A percentile compares a stretch with the other conserved stretches of the same genome.
phyloP scores from a whole-genome alignment of 1,284 basidiomycete genomes.

The Mycena sp. region DNA sequence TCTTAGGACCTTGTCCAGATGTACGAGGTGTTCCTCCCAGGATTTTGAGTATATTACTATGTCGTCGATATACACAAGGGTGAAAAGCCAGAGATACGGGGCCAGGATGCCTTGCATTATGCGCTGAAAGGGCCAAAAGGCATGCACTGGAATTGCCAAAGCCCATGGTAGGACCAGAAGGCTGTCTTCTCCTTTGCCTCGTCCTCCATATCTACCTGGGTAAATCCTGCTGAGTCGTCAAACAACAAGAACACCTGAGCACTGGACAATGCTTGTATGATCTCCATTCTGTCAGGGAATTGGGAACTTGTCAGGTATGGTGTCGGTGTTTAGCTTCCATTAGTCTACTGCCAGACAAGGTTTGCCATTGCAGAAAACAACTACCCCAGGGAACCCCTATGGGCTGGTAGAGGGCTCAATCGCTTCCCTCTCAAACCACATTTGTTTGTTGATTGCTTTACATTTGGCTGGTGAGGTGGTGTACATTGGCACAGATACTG shows the following conservation, averaged over 20 bases:
- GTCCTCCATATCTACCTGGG: slow-evolving; percentile 44
- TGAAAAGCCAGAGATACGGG: slow-evolving; percentile 49
- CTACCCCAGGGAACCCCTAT: slow-evolving; percentile 32
- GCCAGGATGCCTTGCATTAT: slow-evolving; percentile 50
- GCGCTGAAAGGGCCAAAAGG: slow-evolving; percentile 54
- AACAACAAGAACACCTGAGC: slow-evolving; percentile 44
- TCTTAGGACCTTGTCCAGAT: slow-evolving; percentile 41
- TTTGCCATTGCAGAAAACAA: not conserved
- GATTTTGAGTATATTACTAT: slow-evolving; percentile 46
- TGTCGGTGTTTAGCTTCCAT: slow-evolving; percentile 44
- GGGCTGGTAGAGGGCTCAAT: slow-evolving; percentile 46
- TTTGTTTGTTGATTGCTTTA: slow-evolving; percentile 41
- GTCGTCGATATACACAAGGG: slow-evolving; percentile 49
- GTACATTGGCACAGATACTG: slow-evolving; percentile 3
- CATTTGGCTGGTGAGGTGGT: not conserved
- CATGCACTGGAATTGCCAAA: slow-evolving; percentile 52
- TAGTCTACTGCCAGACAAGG: slow-evolving; percentile 46
- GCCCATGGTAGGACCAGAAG: slow-evolving; percentile 47
- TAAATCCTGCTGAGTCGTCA: slow-evolving; percentile 51
- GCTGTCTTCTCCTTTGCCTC: slow-evolving; percentile 46
- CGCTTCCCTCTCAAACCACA: slow-evolving; percentile 41
- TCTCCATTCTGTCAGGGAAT: slow-evolving; percentile 49
- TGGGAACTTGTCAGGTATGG: slow-evolving; percentile 51
- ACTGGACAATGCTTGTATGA: slow-evolving; percentile 45
- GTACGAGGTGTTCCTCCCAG: slow-evolving; percentile 45